Evolutionary conservation across 768 basidiomycete genomes (phyloP).

Genomic region (Pholiota conissans): DNA sequence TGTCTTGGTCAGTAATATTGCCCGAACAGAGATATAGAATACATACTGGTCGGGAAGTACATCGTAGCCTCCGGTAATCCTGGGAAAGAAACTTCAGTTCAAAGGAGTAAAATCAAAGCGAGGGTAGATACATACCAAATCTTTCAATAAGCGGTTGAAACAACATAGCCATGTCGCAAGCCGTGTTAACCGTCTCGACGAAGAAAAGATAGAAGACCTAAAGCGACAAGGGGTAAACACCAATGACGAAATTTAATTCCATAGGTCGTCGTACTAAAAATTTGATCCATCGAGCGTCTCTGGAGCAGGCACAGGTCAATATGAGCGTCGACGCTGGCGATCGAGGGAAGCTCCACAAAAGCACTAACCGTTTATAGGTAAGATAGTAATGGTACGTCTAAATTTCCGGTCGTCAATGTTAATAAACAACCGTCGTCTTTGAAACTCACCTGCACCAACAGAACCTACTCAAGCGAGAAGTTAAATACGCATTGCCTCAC

Average conservation of each 20-base stretch:
- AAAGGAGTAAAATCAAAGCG: neutral
- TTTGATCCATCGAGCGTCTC: conserved; percentile 44
- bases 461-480: conserved; percentile 24
- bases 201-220: conserved; percentile 44
- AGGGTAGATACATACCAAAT: conserved; percentile 29
- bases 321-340: neutral
- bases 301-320: conserved; percentile 16
- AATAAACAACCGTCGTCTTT: neutral
- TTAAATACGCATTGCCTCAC: neutral
- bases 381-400: conserved; percentile 39
- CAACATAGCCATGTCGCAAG: conserved; percentile 43
- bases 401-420: neutral
- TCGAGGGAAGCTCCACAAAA: neutral
- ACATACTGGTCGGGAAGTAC: conserved; percentile 35
- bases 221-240: neutral
- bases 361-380: conserved; percentile 36
- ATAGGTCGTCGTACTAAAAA: conserved; percentile 27
- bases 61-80: conserved; percentile 31
- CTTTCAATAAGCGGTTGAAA: conserved; percentile 46
- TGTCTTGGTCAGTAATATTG: neutral
- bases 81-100: conserved; percentile 5
- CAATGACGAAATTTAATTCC: neutral
- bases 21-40: neutral
- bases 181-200: conserved; percentile 43
- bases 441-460: conserved; percentile 34